Conservation (phyloP, 1,139 yeast species). For the Geotrichum klebahnii region DNA sequence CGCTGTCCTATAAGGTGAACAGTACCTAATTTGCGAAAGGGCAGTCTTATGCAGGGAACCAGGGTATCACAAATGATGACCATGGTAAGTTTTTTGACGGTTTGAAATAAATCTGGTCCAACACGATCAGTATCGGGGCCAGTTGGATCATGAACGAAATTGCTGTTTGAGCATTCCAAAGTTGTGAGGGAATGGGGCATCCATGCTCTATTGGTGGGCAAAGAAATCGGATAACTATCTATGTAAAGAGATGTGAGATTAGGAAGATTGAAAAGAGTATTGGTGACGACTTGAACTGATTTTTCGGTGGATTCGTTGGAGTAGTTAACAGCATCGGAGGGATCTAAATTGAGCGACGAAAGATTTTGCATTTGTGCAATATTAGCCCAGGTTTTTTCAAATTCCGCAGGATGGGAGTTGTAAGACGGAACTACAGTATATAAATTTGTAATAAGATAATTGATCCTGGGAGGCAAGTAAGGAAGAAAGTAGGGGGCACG, state of each 20-base stretch:
- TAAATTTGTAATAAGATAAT: background rate
- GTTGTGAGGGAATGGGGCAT: background rate
- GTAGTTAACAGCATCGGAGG: no score
- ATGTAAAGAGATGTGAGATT: background rate
- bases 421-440: background rate
- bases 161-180: conserved; percentile 5
- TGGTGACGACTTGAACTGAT: background rate
- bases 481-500: no score
- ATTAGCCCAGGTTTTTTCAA: background rate
- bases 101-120: background rate
- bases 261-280: background rate
- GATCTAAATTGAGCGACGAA: background rate
- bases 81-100: conserved; percentile 1
- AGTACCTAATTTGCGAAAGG: background rate
- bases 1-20: conserved; percentile 1
- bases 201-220: conserved; percentile 5
- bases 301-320: no score
- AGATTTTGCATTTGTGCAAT: conserved; percentile 3
- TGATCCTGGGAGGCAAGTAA: background rate
- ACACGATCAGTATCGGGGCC: background rate
- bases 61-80: background rate
- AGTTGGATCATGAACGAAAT: background rate
- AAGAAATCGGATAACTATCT: background rate
- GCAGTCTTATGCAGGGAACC: background rate
- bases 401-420: background rate